Base-by-base conservation (phyloP, 768 basidiomycete species). In the Hemileccinum rubropunctum region DNA sequence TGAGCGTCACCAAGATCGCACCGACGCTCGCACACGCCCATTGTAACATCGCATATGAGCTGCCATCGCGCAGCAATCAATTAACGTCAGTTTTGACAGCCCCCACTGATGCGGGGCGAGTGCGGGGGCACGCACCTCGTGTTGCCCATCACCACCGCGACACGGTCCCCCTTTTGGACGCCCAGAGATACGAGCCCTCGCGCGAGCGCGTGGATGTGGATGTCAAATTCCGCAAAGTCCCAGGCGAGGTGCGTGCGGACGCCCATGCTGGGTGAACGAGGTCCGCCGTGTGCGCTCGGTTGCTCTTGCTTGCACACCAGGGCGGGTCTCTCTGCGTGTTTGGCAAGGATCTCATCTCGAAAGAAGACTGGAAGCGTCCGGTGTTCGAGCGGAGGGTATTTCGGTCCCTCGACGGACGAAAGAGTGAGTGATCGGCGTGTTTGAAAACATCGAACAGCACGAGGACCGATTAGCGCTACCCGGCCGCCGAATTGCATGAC, bases 1-100 rank as follows among this genome's bases (percentile, higher is more conserved):
- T 93, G 40, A 92, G 74, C 8, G 90, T 91, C 18, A 88, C 88
- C 32, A 91, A 68, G 47, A 91, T 82, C 12, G 87, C 89, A n/a
- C 90, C 90, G 50, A 91, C 76, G 43, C 80, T 81, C n/a, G 88
- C 87, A 51, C 86, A 88, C 3, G 90, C 90, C 90, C 88, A 91
- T 58, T 93, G 90, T 20, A 91, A 69, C 71, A 79, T 74, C 0
- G 88, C 88, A 63, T 93, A 93, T 15, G 87, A 74, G 60, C 89
- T 91, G 53, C 27, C 27, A n/a, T 44, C 28, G n/a, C 21, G 23
- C 12, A 39, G 17, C 42, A 20, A 10, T 30, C 8, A 30, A 28
- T 23, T 23, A 6, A 23, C 23, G 23, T 23, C 3, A 3, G 23
- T 23, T 23, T 3, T 3, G 23, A 23, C 23, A 23, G 23, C 23